phyloP scores from a whole-genome alignment of 1,284 basidiomycete genomes.

The Fomitopsis palustris region DNA sequence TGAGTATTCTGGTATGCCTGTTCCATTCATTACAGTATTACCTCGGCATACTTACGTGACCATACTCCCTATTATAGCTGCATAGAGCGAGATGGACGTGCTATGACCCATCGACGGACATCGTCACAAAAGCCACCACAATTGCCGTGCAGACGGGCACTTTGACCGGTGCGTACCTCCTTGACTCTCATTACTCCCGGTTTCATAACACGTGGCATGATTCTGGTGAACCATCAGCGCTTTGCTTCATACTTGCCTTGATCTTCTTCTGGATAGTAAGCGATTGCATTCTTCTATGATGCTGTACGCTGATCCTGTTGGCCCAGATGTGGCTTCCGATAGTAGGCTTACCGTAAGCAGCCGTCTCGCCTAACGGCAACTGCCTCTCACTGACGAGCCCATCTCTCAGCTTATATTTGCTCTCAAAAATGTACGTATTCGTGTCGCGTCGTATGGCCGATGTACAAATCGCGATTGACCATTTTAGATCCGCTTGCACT shows the following conservation, averaged over 20 bases:
- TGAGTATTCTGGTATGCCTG: background rate
- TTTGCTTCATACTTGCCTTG: background rate
- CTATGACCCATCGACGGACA: background rate
- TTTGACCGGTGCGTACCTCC: background rate
- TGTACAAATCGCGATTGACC: background rate
- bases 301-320: too few relatives aligned
- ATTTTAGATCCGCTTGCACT: background rate
- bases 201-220: too few relatives aligned
- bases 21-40: too few relatives aligned
- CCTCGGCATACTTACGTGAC: background rate
- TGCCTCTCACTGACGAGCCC: background rate
- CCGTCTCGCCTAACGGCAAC: background rate
- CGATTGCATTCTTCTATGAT: too few relatives aligned
- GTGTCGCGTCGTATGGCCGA: too few relatives aligned
- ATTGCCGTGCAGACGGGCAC: background rate
- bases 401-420: background rate
- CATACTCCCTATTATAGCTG: background rate
- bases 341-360: background rate
- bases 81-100: background rate
- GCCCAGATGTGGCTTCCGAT: background rate
- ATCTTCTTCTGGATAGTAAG: too few relatives aligned
- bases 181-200: too few relatives aligned
- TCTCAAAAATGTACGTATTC: background rate
- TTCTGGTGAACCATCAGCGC: too few relatives aligned
- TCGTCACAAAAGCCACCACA: background rate